Base-by-base conservation (phyloP, 2,329 filamentous ascomycete species). In the Diaporthe aspalathi region DNA sequence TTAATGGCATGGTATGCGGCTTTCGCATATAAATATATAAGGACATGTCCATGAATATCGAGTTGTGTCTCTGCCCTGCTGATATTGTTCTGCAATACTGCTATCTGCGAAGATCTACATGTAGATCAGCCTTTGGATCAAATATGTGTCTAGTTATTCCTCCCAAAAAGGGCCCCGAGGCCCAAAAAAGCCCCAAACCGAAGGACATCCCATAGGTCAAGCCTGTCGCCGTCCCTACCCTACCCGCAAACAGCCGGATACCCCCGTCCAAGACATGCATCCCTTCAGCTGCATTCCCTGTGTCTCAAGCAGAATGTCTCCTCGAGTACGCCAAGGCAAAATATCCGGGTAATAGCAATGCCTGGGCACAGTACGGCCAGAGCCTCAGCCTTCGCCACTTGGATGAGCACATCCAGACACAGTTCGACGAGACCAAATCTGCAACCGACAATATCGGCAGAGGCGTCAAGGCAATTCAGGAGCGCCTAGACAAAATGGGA, bases 71-170 rank as follows among this genome's bases (percentile, higher is more conserved):
- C 32, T 38, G 14, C 5, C 27, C 14, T 24, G 14, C n/a, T 11
- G 1, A 5, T 32, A 24, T 27, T n/a, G 32, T 22, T 50, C 14
- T 38, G 20, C n/a, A 20, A 50, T 8, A 35, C 5, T n/a, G n/a
- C n/a, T n/a, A n/a, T n/a, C 29, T 22, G 17, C 29, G 14, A 35
- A 65, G 22, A 60, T 27, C 43, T 24, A n/a, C n/a, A n/a, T 35
- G 32, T n/a, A 27, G 11, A 38, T 16, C 14, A 35, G n/a, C 12
- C 16, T 38, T 65, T 11, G 14, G 24, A 17, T 35, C 16, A 27
- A 54, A 14, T 1, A 72, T 67, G 60, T 70, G 52, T 35, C 53
- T 72, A 20, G n/a, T 70, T 3, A 16, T 62, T 8, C 68, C 71
- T 7, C 38, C 50, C 3, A 56, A 20, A 8, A 70, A 47, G 43